Base-by-base conservation (phyloP, 306 rosid species). In the Parietaria judaica region DNA sequence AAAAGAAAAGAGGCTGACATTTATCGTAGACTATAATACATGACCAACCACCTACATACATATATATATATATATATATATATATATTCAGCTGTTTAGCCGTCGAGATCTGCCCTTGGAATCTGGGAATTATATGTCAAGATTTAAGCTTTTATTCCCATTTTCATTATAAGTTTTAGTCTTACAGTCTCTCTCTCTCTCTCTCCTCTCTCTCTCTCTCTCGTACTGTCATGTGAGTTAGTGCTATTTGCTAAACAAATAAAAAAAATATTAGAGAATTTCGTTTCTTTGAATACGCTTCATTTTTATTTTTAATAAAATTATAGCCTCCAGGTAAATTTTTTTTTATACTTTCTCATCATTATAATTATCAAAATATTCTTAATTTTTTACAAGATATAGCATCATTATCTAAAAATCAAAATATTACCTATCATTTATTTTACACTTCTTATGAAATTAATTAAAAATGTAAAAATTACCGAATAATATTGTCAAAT, bases 51-150 rank as follows among this genome's bases (percentile, higher is more conserved):
- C 60, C 56, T 23, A 23, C 1, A 23, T 23, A 23, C 2, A 23
- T 23, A 23, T 23, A 23, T 23, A 23, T 23, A 2, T 50, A 50
- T 48, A 50, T 56, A 58, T 13, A 61, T 39, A n/a, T 60, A 49
- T 9, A 49, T 49, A 49, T 49, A 49, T 49, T 10, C 46, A 58
- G 59, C n/a, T 44, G 53, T 57, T 66, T 53, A 34, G 54, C 70
- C 56, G 66, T 47, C 70, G 63, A 80, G 85, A 74, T 80, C 73
- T 58, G 73, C 73, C 68, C 70, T 82, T 67, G 88, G 76, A 75
- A 71, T 60, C 73, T 64, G 79, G 79, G 70, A 70, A 67, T 67
- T 51, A 53, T 51, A 53, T 11, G 53, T 54, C 36, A 54, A 53
- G 60, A 72, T 64, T 57, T 69, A 54, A 53, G 60, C 73, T 64